Conservation (phyloP, 306 rosid species). For the Lithocarpus polystachyus region DNA sequence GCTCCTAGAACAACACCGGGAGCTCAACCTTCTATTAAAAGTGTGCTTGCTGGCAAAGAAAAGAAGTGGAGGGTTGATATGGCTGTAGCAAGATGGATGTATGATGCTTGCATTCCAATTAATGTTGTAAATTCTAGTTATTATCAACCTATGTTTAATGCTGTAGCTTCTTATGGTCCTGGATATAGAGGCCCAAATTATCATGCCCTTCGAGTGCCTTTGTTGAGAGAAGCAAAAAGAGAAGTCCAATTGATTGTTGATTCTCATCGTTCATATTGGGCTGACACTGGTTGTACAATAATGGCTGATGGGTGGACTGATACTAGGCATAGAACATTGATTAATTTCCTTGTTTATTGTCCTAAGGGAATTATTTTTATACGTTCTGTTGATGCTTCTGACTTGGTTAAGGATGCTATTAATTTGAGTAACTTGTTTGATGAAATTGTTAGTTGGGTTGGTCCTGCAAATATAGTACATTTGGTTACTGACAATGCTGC, state of each 20-base stretch:
- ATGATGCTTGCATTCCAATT: background rate
- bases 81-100: background rate
- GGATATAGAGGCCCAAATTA: background rate
- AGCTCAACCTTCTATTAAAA: too few relatives aligned
- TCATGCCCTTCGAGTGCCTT: background rate
- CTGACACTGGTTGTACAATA: background rate
- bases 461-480: background rate
- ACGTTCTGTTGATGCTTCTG: background rate
- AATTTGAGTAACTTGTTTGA: background rate
- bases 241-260: background rate
- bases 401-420: background rate
- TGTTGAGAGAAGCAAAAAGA: background rate
- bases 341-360: background rate
- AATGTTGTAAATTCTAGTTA: background rate
- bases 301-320: background rate
- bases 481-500: background rate
- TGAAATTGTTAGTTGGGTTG: background rate
- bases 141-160: background rate
- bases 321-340: background rate
- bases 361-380: background rate
- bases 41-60: background rate
- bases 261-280: background rate
- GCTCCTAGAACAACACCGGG: too few relatives aligned
- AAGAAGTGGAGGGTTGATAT: background rate
- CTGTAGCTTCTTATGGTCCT: background rate